A percentile compares a stretch with the other conserved stretches of the same genome.
Evolutionary conservation across 2,329 filamentous ascomycete genomes (phyloP).

Genomic region (Alternaria sp.): DNA sequence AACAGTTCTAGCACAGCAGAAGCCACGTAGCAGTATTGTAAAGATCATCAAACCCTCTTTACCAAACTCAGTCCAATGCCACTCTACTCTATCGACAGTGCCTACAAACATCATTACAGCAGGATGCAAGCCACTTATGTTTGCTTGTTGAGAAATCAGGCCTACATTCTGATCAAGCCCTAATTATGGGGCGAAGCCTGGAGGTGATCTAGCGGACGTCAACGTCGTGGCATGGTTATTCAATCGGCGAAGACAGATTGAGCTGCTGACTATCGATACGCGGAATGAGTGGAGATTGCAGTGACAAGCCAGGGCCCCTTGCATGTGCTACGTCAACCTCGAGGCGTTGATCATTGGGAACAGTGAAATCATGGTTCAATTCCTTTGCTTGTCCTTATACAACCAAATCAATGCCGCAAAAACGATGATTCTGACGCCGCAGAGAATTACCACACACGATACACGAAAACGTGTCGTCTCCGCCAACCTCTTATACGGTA

Average conservation of each 20-base stretch:
- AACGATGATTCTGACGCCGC: background rate
- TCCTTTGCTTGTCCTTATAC: background rate
- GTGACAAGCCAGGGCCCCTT: no score
- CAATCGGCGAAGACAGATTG: no score
- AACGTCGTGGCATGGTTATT: no score
- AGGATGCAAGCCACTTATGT: background rate
- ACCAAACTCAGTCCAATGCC: background rate
- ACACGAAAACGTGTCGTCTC: background rate
- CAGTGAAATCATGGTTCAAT: background rate
- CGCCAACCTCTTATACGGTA: constrained; percentile 58
- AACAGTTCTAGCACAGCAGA: background rate
- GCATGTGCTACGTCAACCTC: background rate
- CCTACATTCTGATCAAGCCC: background rate
- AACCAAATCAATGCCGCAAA: background rate
- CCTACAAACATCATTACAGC: background rate
- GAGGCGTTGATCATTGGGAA: background rate
- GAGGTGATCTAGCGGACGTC: no score
- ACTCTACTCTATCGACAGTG: background rate
- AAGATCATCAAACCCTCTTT: background rate
- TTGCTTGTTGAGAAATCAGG: background rate
- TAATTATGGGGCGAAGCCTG: no score
- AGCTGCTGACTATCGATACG: no score
- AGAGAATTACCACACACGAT: constrained; percentile 2
- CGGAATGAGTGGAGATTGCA: no score
- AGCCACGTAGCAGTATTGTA: background rate